A percentile compares a stretch with the other conserved stretches of the same genome.
Conservation (phyloP, 2,329 filamentous ascomycete genomes). For the Chaetomiaceae sp. region DNA sequence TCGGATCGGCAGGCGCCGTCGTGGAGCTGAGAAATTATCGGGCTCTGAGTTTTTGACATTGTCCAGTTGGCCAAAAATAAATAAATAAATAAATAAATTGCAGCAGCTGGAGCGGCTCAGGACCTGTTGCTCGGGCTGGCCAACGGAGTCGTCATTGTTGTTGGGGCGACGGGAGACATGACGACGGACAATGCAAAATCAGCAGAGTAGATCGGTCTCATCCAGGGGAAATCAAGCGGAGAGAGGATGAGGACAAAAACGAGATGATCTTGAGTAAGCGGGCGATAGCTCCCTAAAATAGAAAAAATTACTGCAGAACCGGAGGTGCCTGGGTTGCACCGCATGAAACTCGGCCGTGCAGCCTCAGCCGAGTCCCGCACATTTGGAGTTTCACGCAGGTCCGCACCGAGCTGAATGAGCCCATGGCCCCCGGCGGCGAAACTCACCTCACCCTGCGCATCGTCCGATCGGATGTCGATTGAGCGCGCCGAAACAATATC, state of each 20-base stretch:
- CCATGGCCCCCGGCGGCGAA: background rate
- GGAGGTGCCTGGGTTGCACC: background rate
- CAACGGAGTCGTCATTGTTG: no score
- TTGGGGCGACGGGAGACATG: no score
- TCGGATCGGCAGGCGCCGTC: background rate
- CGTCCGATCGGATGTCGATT: slow-evolving; percentile 8
- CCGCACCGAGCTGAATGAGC: background rate
- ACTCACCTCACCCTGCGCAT: background rate
- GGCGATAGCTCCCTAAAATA: background rate
- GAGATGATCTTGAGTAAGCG: no score
- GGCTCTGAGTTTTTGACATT: background rate
- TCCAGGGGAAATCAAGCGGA: no score
- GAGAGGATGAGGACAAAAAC: background rate
- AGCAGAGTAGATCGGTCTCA: no score
- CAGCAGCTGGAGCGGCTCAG: background rate
- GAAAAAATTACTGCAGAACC: background rate
- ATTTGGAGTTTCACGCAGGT: background rate
- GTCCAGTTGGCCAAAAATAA: no score
- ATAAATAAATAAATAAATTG: no score
- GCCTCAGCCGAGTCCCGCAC: background rate
- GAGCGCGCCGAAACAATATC: background rate
- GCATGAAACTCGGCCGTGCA: background rate
- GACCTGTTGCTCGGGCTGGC: no score
- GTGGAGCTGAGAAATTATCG: slow-evolving; percentile 15
- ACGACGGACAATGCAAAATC: no score